Base-by-base conservation (phyloP, 2,329 filamentous ascomycete genomes). In the Stenocarpella maydis region DNA sequence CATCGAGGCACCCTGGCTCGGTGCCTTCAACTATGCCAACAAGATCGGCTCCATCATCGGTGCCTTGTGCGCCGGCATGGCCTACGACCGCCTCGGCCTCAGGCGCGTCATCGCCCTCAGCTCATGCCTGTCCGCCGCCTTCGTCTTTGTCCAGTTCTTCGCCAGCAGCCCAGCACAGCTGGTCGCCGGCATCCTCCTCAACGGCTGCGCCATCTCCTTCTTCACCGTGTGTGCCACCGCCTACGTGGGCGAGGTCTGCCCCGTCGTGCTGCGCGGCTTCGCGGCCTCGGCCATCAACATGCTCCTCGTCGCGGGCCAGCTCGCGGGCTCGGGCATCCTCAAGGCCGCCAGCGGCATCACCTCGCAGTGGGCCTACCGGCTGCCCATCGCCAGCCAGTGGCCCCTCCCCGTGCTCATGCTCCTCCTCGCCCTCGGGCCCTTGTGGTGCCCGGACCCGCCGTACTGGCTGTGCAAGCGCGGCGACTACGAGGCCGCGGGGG, bases 101-200 rank as follows among this genome's bases (percentile, higher is more conserved):
- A 72, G 75, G 7, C 47, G 69, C 21, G 75, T 76, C 72, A 72
- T 77, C 41, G 72, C 72, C 14, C 64, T 72, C 28, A 77, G 76
- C 66, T 77, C 73, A 0, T 45, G 71, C 10, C 34, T 72, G 15
- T 77, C 77, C 10, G 76, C 79, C 21, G 80, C 72, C 1, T 81
- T 82, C 70, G 80, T 84, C 70, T 84, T 84, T 74, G 78, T 85
- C 49, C 80, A 84, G 67, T 84, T 84, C 76, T 84, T 83, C 73
- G 80, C 81, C 37, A 74, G 77, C 17, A 79, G 78, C 0, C 76
- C 82, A 3, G 75, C 77, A 2, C 78, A 82, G 6, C 76, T 85
- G 3, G 78, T 84, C 19, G 79, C 81, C 21, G 80, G 82, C 24
- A 81, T 85, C 76, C 76, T 86, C 3, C 77, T 86, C 8, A 80